Base-by-base conservation (phyloP, 352 stramenopile species). In the Aphanomyces cochlioides region DNA sequence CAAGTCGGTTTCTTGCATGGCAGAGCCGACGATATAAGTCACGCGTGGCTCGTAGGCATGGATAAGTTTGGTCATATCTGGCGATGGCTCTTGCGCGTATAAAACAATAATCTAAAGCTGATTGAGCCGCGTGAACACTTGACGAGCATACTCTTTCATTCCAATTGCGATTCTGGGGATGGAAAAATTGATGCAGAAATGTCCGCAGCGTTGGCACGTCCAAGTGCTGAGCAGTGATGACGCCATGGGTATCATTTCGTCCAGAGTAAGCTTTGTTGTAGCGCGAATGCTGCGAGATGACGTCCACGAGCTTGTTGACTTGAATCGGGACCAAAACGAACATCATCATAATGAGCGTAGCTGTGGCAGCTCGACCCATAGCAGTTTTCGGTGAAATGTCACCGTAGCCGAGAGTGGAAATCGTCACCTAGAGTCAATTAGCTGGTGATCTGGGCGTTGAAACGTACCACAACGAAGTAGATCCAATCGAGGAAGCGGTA, bases 141-240 rank as follows among this genome's bases (percentile, higher is more conserved):
- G 1, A 47, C 5, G 15, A 19, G 54, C n/a, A n/a, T 47, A 70
- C 64, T 36, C 53, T 80, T 48, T 91, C 85, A 65, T 91, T 92
- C 81, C 85, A 92, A 56, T 92, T 90, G 28, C 92, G 67, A 53
- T 96, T 93, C 63, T 83, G 88, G 0, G 85, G 69, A 64, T 96
- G 88, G 65, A 96, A 96, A 67, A 95, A 93, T 69, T 96, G 84
- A 0, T 68, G 65, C n/a, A 93, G 83, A 66, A 96, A 96, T 8
- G 86, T 66, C 1, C 78, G 74, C 7, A 93, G 77, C 54, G 79
- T 79, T 40, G 88, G 78, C 0, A 76, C 79, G 38, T 91, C 81
- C 19, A 96, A 79, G 50, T 95, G 79, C 3, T 87, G 85, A 0
- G 83, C 89, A 28, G 90, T 66, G 57, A 96, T 77, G 5, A 96